Conservation (phyloP, 306 rosid genomes). For the Benincasa hispida region DNA sequence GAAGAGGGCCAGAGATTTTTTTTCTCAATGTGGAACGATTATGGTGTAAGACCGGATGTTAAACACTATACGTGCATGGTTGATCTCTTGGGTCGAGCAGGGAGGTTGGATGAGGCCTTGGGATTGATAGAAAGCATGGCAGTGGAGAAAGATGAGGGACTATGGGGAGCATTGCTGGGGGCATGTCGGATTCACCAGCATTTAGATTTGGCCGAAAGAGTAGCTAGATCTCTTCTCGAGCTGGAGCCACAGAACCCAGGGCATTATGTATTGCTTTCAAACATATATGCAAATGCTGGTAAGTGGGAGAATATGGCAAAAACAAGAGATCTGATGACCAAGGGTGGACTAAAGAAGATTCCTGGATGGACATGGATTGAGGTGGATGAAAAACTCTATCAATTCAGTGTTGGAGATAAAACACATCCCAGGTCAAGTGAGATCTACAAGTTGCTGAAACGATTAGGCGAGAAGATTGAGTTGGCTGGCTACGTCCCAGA, state of each 20-base stretch:
- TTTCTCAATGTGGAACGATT: constrained; percentile 39
- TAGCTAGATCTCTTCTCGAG: constrained; percentile 46
- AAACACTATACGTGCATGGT: constrained; percentile 71
- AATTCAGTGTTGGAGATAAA: constrained; percentile 52
- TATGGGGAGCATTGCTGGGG: constrained; percentile 77
- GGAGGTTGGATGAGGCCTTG: constrained; percentile 58
- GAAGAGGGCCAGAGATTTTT: constrained; percentile 56
- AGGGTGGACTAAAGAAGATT: constrained; percentile 47
- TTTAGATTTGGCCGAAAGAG: constrained; percentile 58
- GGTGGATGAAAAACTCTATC: constrained; percentile 33
- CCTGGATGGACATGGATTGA: constrained; percentile 80
- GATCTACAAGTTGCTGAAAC: constrained; percentile 34
- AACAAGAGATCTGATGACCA: constrained; percentile 44
- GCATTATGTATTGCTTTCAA: constrained; percentile 60
- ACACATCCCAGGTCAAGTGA: constrained; percentile 48
- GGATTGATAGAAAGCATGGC: constrained; percentile 37
- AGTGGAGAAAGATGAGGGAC: constrained; percentile 47
- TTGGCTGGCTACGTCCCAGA: constrained; percentile 54
- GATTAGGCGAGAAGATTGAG: constrained; percentile 40
- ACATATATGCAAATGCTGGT: constrained; percentile 65
- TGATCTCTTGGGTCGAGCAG: constrained; percentile 76
- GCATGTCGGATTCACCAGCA: constrained; percentile 58
- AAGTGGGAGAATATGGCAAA: constrained; percentile 60
- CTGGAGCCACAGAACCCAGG: constrained; percentile 57
- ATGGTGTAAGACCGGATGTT: constrained; percentile 48